Evolutionary conservation across 345 rosid species (phyloP).

Genomic region (Cardamine occulta): DNA sequence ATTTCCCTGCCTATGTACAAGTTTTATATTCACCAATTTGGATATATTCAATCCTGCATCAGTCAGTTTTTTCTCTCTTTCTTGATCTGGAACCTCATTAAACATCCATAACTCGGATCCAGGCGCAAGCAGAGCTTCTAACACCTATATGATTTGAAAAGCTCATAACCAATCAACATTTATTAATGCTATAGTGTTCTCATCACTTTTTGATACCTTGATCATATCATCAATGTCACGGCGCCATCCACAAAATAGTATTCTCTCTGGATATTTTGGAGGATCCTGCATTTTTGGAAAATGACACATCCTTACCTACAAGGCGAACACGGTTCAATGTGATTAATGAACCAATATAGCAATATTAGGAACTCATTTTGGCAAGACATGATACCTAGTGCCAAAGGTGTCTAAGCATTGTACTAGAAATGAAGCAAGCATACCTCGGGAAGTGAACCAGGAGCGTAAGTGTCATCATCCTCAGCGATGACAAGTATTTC

Average conservation of each 20-base stretch:
- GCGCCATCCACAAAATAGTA: constrained; percentile 94
- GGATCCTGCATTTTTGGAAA: constrained; percentile 70
- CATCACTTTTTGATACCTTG: constrained; percentile 46
- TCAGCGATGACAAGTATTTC: constrained; percentile 95
- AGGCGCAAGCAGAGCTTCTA: constrained; percentile 85
- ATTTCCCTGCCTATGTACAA: constrained; percentile 83
- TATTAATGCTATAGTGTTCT: not conserved
- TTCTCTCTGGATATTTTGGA: constrained; percentile 91
- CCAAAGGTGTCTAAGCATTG: not conserved
- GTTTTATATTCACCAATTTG: constrained; percentile 63
- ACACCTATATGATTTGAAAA: constrained; percentile 54
- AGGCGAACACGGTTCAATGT: constrained; percentile 12
- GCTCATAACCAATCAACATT: constrained; percentile 2
- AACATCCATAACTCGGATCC: constrained; percentile 97
- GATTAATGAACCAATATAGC: constrained; percentile 16
- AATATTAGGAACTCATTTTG: not conserved
- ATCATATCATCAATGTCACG: constrained; percentile 98
- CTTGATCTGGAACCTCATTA: constrained; percentile 83
- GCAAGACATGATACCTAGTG: not conserved
- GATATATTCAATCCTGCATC: constrained; percentile 78
- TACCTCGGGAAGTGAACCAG: constrained; percentile 85
- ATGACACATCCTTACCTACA: constrained; percentile 59
- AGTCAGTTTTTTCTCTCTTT: constrained; percentile 76
- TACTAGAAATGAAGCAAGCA: constrained; percentile 37
- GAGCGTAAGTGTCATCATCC: constrained; percentile 91